These are phyloP conservation scores for Amanita phalloides DNA, from an alignment of 768 basidiomycete genomes.

Conservation along the genomic window DNA sequence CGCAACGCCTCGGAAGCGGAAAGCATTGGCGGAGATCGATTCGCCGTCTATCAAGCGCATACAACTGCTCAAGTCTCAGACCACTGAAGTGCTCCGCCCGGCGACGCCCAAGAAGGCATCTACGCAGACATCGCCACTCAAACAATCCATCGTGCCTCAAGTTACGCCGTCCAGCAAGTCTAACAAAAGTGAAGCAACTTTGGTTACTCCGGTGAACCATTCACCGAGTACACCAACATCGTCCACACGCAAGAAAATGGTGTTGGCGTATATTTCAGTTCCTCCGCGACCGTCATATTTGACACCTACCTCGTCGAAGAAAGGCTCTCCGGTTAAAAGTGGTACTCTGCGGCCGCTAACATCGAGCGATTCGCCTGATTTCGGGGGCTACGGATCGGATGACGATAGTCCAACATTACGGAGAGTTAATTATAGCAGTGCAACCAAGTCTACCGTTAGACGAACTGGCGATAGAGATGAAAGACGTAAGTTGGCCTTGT, in stretches of 20 bases:
- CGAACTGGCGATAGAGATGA: constrained; percentile 71
- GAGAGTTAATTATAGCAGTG: constrained; percentile 18
- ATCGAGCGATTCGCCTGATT: constrained; percentile 26
- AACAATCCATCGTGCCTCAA: neutral
- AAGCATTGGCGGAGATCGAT: constrained; percentile 43
- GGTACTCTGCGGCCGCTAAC: constrained; percentile 20
- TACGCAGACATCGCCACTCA: constrained; percentile 2
- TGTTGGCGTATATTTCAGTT: constrained; percentile 33
- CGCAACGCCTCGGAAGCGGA: constrained; percentile 64
- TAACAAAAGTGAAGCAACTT: neutral
- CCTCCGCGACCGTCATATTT: constrained; percentile 24
- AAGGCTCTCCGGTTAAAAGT: constrained; percentile 8
- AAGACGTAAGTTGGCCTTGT: constrained; percentile 34
- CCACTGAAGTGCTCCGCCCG: constrained; percentile 8
- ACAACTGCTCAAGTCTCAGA: constrained; percentile 19
- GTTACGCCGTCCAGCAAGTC: neutral
- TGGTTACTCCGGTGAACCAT: neutral
- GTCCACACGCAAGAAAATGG: neutral
- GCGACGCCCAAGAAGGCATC: constrained; percentile 4
- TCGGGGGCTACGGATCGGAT: constrained; percentile 51
- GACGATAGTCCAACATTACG: constrained; percentile 28
- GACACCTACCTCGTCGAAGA: constrained; percentile 31
- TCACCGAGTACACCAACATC: constrained; percentile 1
- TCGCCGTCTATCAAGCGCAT: constrained; percentile 59
- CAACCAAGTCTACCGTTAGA: constrained; percentile 37